Conservation (phyloP, 2,329 filamentous ascomycete genomes). For the Penicillium occitanis region DNA sequence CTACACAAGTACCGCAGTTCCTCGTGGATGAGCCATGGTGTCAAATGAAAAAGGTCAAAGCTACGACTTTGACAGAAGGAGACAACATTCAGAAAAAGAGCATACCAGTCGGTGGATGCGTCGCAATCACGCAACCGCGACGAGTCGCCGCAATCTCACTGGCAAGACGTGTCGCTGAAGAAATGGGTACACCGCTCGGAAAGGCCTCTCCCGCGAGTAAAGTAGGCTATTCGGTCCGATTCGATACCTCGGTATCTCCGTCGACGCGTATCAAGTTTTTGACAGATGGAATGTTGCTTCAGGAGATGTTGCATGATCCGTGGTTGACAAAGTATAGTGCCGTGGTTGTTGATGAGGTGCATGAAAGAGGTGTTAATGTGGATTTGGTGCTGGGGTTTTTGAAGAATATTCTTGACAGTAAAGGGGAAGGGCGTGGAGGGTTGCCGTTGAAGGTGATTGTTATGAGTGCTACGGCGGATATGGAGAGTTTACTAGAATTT, state of each 20-base stretch:
- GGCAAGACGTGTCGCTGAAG: conserved; percentile 81
- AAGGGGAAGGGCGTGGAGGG: conserved; percentile 64
- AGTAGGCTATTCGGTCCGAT: conserved; percentile 93
- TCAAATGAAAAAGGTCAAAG: conserved; percentile 55
- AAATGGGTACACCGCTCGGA: conserved; percentile 68
- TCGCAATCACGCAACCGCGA: conserved; percentile 92
- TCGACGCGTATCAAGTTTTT: conserved; percentile 89
- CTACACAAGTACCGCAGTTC: conserved; percentile 93
- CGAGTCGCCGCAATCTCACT: conserved; percentile 91
- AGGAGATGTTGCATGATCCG: conserved; percentile 87
- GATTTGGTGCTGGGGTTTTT: conserved; percentile 88
- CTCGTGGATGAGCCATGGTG: conserved; percentile 80
- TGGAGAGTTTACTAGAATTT: conserved; percentile 73
- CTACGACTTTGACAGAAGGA: conserved; percentile 33
- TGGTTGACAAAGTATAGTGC: conserved; percentile 81
- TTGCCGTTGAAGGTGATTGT: conserved; percentile 82
- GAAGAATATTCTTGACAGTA: conserved; percentile 66
- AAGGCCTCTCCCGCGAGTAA: conserved; percentile 58
- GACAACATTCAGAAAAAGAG: conserved; percentile 36
- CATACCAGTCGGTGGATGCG: conserved; percentile 68
- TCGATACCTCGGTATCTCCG: conserved; percentile 80
- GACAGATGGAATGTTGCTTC: conserved; percentile 93
- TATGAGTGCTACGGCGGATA: conserved; percentile 96
- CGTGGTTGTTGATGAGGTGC: conserved; percentile 92
- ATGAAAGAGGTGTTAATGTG: conserved; percentile 92